These are phyloP conservation scores for Colletotrichum graminicola DNA, from an alignment of 2,329 filamentous ascomycete species.

Conservation along the genomic window DNA sequence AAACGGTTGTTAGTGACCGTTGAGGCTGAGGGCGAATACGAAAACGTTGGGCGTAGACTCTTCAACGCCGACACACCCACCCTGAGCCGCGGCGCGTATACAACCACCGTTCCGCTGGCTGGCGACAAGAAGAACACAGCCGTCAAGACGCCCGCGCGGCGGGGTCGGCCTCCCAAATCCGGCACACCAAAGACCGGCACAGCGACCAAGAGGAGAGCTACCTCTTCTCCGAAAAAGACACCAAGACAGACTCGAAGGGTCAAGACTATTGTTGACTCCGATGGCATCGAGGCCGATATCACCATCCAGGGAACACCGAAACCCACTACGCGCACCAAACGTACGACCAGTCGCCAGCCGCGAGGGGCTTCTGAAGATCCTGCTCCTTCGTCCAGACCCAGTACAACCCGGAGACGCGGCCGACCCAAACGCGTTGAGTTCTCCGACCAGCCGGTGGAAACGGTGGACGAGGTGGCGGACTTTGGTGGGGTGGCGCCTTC, in stretches of 20 bases:
- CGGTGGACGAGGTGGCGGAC: conserved; percentile 43
- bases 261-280: conserved; percentile 46
- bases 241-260: conserved; percentile 51
- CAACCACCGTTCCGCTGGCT: conserved; percentile 65
- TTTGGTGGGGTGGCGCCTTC: conserved; percentile 16
- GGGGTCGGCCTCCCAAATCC: conserved; percentile 62
- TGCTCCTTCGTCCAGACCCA: conserved; percentile 26
- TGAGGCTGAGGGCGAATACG: conserved; percentile 57
- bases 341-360: conserved; percentile 26
- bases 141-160: conserved; percentile 55
- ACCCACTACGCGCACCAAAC: conserved; percentile 45
- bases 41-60: conserved; percentile 52
- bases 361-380: conserved; percentile 23
- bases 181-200: conserved; percentile 64
- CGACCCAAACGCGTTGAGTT: conserved; percentile 36
- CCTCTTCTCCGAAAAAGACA: conserved; percentile 57
- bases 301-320: conserved; percentile 51
- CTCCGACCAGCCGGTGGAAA: conserved; percentile 42
- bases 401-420: conserved; percentile 23
- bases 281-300: conserved; percentile 47
- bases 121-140: conserved; percentile 56
- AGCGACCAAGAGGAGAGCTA: conserved; percentile 58
- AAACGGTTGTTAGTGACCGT: conserved; percentile 68
- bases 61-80: conserved; percentile 60
- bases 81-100: conserved; percentile 57